Evolutionary conservation across 1,284 basidiomycete genomes (phyloP), one percentile per base, ranked within the genome.

Genomic region (Cryptococcus jaspeensis): DNA sequence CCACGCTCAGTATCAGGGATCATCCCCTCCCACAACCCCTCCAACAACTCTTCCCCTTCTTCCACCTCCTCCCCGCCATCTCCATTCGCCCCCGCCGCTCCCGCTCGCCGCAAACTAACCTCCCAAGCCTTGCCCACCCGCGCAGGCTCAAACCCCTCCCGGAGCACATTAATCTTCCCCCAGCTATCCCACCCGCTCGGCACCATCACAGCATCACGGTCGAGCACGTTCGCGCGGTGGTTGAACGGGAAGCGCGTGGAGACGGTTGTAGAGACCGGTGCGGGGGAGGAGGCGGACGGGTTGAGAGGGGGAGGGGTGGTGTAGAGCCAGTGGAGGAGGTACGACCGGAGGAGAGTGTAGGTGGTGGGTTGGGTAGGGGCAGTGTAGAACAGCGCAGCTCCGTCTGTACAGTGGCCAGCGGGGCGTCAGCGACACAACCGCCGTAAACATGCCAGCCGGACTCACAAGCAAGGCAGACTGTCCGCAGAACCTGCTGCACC

Each of bases 121-220:
- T 92, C 89, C 90, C 91, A 97, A 22, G 88, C 90, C 53, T 87
- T 86, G 1, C 85, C 86, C 83, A 91, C 89, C 46, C 82, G 74
- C 51, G 84, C 86, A 1, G 90, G 86, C 60, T 96, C 92, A 66
- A 98, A 99, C 0, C 90, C 88, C 44, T 98, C 95, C 48, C 92
- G 81, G 53, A 98, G 78, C 2, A 97, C 89, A 3, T 83, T 83
- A 62, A 98, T 97, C 81, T 98, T 98, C 3, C 92, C 93, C 89
- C 91, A 97, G 62, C 88, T 90, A 74, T 99, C 95, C 96, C 95
- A 99, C 2, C 95, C 96, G 1, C 89, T 83, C 1, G 95, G 96
- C 0, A 99, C 87, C 47, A 96, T 83, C 48, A 99, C 88, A 8
- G 85, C 87, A 68, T 97, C 93, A 35, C 93, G 84, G 72, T 99